Evolutionary conservation across 257 asterid genomes (phyloP).

Genomic region (Perilla frutescens): DNA sequence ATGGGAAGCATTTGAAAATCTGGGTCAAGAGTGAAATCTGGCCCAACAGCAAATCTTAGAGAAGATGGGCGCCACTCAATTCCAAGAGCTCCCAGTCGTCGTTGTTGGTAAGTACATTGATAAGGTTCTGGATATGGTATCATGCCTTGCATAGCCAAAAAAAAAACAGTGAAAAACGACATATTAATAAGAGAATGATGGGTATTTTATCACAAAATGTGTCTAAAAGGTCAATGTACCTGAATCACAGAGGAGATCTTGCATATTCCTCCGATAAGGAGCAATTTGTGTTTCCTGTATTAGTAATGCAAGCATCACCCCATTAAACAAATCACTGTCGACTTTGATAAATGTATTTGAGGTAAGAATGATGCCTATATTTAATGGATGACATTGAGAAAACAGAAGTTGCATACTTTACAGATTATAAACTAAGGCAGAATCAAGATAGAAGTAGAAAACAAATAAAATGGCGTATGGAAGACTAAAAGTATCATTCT

Average conservation of each 20-base stretch:
- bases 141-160: conserved; percentile 60
- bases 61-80: conserved; percentile 97
- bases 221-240: conserved; percentile 47
- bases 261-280: conserved; percentile 94
- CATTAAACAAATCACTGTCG: conserved; percentile 25
- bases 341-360: background rate
- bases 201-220: conserved; percentile 15
- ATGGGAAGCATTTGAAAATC: conserved; percentile 81
- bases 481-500: conserved; percentile 28
- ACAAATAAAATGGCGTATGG: background rate
- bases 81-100: conserved; percentile 92
- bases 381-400: conserved; percentile 5
- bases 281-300: conserved; percentile 92
- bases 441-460: background rate
- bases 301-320: conserved; percentile 35
- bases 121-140: conserved; percentile 97
- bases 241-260: conserved; percentile 98
- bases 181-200: conserved; percentile 20
- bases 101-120: conserved; percentile 82
- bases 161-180: conserved; percentile 24
- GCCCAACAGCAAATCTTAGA: conserved; percentile 80
- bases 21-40: conserved; percentile 82
- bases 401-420: background rate
- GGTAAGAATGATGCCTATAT: background rate
- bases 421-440: conserved; percentile 7